Evolutionary conservation across 2,329 filamentous ascomycete species (phyloP), one percentile per base, ranked within the genome.

Genomic region (Penicillium sclerotigenum): DNA sequence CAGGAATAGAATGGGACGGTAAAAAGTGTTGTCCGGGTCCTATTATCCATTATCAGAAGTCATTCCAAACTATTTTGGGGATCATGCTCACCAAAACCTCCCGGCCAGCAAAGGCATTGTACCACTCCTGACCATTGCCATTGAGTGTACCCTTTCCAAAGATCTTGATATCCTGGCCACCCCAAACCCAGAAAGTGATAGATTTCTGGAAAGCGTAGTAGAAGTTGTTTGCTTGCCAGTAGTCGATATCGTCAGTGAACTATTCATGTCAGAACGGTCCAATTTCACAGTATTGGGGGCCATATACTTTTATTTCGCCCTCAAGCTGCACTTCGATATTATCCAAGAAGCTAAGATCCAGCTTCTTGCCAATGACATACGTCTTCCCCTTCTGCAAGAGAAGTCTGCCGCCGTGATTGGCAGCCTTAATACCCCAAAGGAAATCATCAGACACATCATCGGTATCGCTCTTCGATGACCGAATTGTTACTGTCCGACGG

Each of bases 161-260:
- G 61, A 87, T 84, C 59, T 79, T 82, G 66, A 87, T 82, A 59
- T 84, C 75, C 59, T 81, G 78, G 11, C 84, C 84, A 53, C 83
- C 83, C 83, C 83, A 87, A 48, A 84, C 81, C 80, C 82, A 86
- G 64, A 86, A 86, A 54, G 83, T 83, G 53, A 86, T 81, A 3
- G 79, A 83, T 59, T 79, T 79, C 55, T 81, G 79, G 65, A 80
- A 81, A 10, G 71, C 71, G 51, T 80, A 79, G 58, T 77, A 80
- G 66, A 80, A 81, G 65, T 80, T 72, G 63, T 81, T 80, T 28
- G 68, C 70, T 69, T 80, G 77, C 77, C 77, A 80, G 64, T 79
- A 80, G 5, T 71, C 65, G 40, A 79, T 76, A 43, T 78, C 74
- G 51, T 79, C 72, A 26, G 76, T 79, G 64, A 79, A 80, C 72